These are phyloP conservation scores for Graphium sp. DNA, from an alignment of 2,329 filamentous ascomycete genomes.

Conservation along the genomic window DNA sequence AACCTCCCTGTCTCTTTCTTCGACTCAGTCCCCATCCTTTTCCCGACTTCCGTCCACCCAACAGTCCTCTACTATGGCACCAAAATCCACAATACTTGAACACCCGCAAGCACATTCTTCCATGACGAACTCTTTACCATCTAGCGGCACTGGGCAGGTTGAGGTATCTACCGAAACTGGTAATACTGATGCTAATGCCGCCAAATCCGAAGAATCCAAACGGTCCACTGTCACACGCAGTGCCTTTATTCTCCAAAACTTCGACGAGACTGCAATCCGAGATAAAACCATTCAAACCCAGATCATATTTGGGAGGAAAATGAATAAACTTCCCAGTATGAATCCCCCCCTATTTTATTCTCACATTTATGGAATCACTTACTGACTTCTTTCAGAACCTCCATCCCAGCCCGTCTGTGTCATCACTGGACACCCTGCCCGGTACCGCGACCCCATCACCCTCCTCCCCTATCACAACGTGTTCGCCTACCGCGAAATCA, in stretches of 20 bases:
- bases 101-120: too few relatives aligned
- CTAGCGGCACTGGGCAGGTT: too few relatives aligned
- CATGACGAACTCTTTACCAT: neutral
- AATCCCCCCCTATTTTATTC: constrained; percentile 5
- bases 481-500: constrained; percentile 68
- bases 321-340: constrained; percentile 38
- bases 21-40: constrained; percentile 4
- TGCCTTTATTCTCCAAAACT: constrained; percentile 43
- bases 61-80: too few relatives aligned
- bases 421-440: constrained; percentile 67
- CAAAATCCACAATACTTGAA: too few relatives aligned
- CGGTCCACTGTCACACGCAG: constrained; percentile 34
- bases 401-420: constrained; percentile 46
- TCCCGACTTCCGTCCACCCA: too few relatives aligned
- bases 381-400: constrained; percentile 21
- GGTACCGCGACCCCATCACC: constrained; percentile 72
- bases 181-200: neutral
- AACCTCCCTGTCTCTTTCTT: constrained; percentile 17
- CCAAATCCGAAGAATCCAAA: too few relatives aligned
- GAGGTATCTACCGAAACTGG: neutral
- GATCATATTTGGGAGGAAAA: constrained; percentile 41
- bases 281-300: constrained; percentile 40
- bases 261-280: constrained; percentile 36
- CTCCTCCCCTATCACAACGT: constrained; percentile 67
- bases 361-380: neutral